Evolutionary conservation across 768 basidiomycete species (phyloP).

Genomic region (Panellus pusillus): DNA sequence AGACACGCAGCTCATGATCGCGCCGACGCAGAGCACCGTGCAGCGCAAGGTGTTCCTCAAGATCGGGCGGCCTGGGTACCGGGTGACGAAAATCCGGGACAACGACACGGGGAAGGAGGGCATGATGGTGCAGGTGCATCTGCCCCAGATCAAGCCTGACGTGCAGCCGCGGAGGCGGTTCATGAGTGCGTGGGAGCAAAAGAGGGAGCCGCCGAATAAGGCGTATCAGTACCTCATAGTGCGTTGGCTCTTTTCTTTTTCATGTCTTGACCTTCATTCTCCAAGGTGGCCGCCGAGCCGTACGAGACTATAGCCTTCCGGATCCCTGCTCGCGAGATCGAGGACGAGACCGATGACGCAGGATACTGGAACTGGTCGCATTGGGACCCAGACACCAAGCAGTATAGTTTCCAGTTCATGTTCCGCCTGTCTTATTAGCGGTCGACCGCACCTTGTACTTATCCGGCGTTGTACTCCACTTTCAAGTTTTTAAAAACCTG

Average conservation of each 20-base stretch:
- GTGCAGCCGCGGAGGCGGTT: conserved; percentile 86
- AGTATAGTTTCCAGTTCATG: conserved; percentile 98
- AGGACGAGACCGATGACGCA: conserved; percentile 89
- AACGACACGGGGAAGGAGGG: conserved; percentile 89
- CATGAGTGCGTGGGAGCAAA: conserved; percentile 99
- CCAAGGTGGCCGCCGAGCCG: conserved; percentile 95
- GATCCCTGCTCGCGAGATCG: conserved; percentile 95
- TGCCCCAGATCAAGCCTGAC: conserved; percentile 89
- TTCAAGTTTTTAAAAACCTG: conserved; percentile 3
- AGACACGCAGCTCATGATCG: conserved; percentile 87
- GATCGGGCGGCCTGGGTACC: conserved; percentile 93
- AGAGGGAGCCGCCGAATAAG: conserved; percentile 91
- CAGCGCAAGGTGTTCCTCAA: conserved; percentile 95
- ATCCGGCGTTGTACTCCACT: conserved; percentile 24
- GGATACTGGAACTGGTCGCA: conserved; percentile 97
- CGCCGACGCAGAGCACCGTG: conserved; percentile 74
- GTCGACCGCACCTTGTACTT: conserved; percentile 10
- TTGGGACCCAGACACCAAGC: conserved; percentile 99
- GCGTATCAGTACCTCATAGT: conserved; percentile 98
- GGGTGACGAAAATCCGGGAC: conserved; percentile 96
- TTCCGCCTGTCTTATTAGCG: conserved; percentile 60
- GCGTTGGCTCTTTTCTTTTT: conserved; percentile 33
- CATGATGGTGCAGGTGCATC: conserved; percentile 95
- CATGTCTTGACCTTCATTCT: conserved; percentile 28
- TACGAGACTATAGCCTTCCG: conserved; percentile 99